Conservation (phyloP, 2,329 filamentous ascomycete genomes). For the Botryotinia narcissicola region DNA sequence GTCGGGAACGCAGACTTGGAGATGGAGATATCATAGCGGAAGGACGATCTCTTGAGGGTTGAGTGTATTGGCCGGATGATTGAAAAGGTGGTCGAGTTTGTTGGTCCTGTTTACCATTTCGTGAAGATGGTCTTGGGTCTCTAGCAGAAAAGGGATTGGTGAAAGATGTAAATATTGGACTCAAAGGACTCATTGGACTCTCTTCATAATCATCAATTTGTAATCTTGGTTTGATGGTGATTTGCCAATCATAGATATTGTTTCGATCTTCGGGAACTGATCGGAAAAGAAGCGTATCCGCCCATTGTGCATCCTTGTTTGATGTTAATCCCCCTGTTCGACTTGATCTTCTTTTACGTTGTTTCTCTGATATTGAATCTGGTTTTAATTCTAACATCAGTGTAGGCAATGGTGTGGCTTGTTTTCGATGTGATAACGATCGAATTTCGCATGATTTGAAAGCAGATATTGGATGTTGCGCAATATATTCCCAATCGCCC, state of each 20-base stretch:
- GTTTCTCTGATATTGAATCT: slow-evolving; percentile 53
- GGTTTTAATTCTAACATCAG: slow-evolving; percentile 54
- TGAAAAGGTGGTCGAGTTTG: slow-evolving; percentile 51
- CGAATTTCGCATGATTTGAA: slow-evolving; percentile 46
- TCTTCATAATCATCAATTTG: slow-evolving; percentile 31
- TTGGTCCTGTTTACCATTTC: slow-evolving; percentile 36
- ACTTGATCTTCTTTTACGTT: slow-evolving; percentile 63
- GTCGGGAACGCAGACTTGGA: slow-evolving; percentile 59
- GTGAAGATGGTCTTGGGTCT: slow-evolving; percentile 26
- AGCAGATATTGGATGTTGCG: slow-evolving; percentile 36
- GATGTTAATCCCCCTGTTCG: slow-evolving; percentile 53
- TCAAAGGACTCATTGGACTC: slow-evolving; percentile 31
- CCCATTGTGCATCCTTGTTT: slow-evolving; percentile 32
- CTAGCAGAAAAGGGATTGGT: slow-evolving; percentile 36
- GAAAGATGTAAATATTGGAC: slow-evolving; percentile 34
- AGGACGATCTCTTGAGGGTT: slow-evolving; percentile 42
- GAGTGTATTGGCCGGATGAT: slow-evolving; percentile 46
- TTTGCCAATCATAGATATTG: slow-evolving; percentile 58
- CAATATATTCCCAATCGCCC: slow-evolving; percentile 39
- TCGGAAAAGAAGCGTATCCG: slow-evolving; percentile 55
- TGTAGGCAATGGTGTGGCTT: slow-evolving; percentile 57
- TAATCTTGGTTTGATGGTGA: slow-evolving; percentile 42
- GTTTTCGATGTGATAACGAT: slow-evolving; percentile 59
- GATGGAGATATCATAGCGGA: slow-evolving; percentile 56
- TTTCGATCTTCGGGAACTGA: slow-evolving; percentile 51